These are phyloP conservation scores for Boletus reticuloceps DNA, from an alignment of 768 basidiomycete genomes.

Conservation along the genomic window DNA sequence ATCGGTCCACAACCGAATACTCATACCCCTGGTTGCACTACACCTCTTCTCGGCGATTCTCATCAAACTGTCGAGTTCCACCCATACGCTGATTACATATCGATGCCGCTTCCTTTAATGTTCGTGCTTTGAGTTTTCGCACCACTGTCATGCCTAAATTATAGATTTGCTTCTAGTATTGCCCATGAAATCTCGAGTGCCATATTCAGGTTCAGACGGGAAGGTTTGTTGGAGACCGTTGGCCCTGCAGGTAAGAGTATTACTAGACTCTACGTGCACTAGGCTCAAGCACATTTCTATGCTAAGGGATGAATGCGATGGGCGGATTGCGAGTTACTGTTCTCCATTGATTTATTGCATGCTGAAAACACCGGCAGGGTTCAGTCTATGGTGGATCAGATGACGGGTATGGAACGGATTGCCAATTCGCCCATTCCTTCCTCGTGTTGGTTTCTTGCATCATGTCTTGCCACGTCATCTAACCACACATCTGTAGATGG, in stretches of 20 bases:
- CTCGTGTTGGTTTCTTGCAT: conserved; percentile 49
- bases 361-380: conserved; percentile 45
- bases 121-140: conserved; percentile 32
- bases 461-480: conserved; percentile 1
- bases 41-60: conserved; percentile 60
- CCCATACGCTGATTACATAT: conserved; percentile 52
- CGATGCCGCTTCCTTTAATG: conserved; percentile 82
- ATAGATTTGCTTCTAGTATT: conserved; percentile 45
- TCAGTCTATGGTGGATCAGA: conserved; percentile 79
- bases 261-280: neutral
- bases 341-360: neutral
- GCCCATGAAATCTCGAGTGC: conserved; percentile 74
- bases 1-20: conserved; percentile 14
- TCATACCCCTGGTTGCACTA: conserved; percentile 37
- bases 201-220: conserved; percentile 72
- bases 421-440: conserved; percentile 83
- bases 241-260: conserved; percentile 72
- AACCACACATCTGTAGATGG: conserved; percentile 49
- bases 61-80: conserved; percentile 62
- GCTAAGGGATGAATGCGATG: conserved; percentile 72
- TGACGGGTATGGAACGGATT: conserved; percentile 87
- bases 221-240: conserved; percentile 83
- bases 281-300: conserved; percentile 1
- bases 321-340: conserved; percentile 50
- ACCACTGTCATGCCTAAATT: neutral